These are phyloP conservation scores for Tetracladium maxilliforme DNA, from an alignment of 2,329 filamentous ascomycete species.

Conservation along the genomic window DNA sequence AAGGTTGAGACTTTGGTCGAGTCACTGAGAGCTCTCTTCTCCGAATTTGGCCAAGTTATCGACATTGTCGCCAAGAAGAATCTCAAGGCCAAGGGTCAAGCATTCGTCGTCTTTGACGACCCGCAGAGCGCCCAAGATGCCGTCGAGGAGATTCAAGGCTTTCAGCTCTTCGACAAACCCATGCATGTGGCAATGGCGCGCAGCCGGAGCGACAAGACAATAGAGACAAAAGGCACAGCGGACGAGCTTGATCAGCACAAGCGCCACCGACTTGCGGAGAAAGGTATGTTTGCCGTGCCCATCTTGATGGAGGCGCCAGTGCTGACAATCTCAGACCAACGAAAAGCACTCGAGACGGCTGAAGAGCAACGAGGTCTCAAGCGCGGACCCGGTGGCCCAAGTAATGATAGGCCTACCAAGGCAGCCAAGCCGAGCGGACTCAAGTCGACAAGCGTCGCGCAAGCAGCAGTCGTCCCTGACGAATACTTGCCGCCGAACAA, in stretches of 20 bases:
- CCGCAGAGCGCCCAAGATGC: conserved; percentile 67
- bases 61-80: conserved; percentile 84
- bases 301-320: conserved; percentile 1
- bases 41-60: conserved; percentile 73
- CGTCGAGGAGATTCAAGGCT: conserved; percentile 81
- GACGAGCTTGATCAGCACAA: conserved; percentile 86
- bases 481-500: conserved; percentile 97
- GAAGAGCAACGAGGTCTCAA: conserved; percentile 68
- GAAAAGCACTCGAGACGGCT: conserved; percentile 69
- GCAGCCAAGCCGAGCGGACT: conserved; percentile 56
- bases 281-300: conserved; percentile 41
- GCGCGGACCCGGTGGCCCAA: conserved; percentile 30
- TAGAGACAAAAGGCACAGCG: conserved; percentile 55
- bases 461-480: conserved; percentile 72
- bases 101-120: conserved; percentile 81
- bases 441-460: conserved; percentile 57
- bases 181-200: conserved; percentile 76
- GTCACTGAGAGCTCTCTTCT: conserved; percentile 64
- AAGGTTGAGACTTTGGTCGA: conserved; percentile 66
- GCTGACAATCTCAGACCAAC: conserved; percentile 35
- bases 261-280: conserved; percentile 70
- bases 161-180: conserved; percentile 82
- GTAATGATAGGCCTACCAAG: conserved; percentile 46
- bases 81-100: conserved; percentile 84
- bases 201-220: conserved; percentile 75